These are phyloP conservation scores for Talaromyces funiculosus DNA, from an alignment of 2,329 filamentous ascomycete genomes.

Conservation along the genomic window DNA sequence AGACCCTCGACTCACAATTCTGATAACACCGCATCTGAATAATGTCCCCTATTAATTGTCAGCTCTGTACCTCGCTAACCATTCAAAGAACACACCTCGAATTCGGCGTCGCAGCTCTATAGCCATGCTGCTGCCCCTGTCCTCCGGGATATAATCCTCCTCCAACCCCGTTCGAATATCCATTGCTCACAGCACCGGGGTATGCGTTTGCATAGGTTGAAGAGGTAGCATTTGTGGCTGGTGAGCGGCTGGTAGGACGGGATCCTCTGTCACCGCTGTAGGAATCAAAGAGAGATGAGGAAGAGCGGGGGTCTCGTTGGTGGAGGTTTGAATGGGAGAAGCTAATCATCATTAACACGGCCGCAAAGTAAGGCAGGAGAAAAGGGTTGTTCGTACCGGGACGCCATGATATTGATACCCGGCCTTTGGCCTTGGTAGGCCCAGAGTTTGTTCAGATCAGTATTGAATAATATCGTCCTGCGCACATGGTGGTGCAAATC, in stretches of 20 bases:
- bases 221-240: slow-evolving; percentile 22
- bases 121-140: neutral
- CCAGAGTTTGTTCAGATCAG: neutral
- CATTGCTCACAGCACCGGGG: slow-evolving; percentile 9
- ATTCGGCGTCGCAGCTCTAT: slow-evolving; percentile 56
- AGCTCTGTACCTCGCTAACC: neutral
- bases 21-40: slow-evolving; percentile 75
- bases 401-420: slow-evolving; percentile 7
- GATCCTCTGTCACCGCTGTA: slow-evolving; percentile 52
- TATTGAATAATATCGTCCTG: neutral
- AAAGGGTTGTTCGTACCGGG: slow-evolving; percentile 2
- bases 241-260: slow-evolving; percentile 32
- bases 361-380: neutral
- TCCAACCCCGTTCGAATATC: slow-evolving; percentile 10
- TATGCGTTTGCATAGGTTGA: slow-evolving; percentile 50
- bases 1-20: slow-evolving; percentile 9
- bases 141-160: slow-evolving; percentile 16
- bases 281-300: slow-evolving; percentile 69
- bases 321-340: slow-evolving; percentile 65
- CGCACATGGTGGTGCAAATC: neutral
- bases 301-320: slow-evolving; percentile 60
- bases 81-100: slow-evolving; percentile 46
- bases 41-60: slow-evolving; percentile 64
- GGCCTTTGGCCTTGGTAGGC: neutral
- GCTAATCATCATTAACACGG: slow-evolving; percentile 36